Evolutionary conservation across 1,139 yeast species (phyloP).

Genomic region (Hanseniaspora uvarum): DNA sequence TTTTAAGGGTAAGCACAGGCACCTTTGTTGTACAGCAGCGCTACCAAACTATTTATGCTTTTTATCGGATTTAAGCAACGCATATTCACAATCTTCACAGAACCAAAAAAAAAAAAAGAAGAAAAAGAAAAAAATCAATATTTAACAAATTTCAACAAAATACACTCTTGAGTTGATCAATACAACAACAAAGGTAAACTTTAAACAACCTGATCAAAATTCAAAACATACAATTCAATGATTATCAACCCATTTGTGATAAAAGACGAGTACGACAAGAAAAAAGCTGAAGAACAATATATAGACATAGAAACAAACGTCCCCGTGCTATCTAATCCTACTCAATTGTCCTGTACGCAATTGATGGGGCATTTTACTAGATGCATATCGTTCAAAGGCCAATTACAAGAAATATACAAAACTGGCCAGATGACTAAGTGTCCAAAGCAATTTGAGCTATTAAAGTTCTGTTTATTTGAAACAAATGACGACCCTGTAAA

Average conservation of each 20-base stretch:
- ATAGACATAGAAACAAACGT: constrained; percentile 10
- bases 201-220: background rate
- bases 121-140: too few relatives aligned
- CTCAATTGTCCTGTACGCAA: constrained; percentile 9
- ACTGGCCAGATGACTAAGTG: constrained; percentile 34
- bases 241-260: constrained; percentile 2
- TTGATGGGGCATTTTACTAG: constrained; percentile 8
- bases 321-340: constrained; percentile 10
- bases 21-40: too few relatives aligned
- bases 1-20: too few relatives aligned
- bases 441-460: constrained; percentile 51
- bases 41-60: too few relatives aligned
- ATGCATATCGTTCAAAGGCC: constrained; percentile 15
- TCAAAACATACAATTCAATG: too few relatives aligned
- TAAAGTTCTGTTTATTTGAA: constrained; percentile 62
- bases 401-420: constrained; percentile 15
- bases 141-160: too few relatives aligned
- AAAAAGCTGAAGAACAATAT: constrained; percentile 2
- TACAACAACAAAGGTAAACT: background rate
- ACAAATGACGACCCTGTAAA: constrained; percentile 43
- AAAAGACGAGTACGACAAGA: background rate
- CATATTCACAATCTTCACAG: too few relatives aligned
- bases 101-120: too few relatives aligned
- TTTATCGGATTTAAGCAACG: too few relatives aligned
- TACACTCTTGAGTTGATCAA: background rate